Conservation (phyloP, 306 rosid species). For the Casuarina glauca region DNA sequence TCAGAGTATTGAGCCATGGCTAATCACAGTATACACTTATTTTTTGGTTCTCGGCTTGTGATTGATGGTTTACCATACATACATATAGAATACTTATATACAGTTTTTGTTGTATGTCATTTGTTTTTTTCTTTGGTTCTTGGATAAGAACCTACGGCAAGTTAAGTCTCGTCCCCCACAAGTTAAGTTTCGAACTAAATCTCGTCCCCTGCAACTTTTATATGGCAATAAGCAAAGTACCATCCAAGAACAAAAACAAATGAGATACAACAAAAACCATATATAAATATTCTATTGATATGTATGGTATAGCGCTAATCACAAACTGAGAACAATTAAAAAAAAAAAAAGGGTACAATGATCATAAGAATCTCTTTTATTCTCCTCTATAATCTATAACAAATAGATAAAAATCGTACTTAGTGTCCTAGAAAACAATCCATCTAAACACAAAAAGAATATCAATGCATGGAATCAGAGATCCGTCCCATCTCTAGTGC, state of each 20-base stretch:
- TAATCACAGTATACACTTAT: not conserved
- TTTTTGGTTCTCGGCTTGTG: not conserved
- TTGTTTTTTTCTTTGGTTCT: too few species aligned
- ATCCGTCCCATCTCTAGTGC: not conserved
- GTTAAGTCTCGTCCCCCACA: too few species aligned
- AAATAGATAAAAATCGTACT: conserved; percentile 14
- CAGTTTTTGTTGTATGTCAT: too few species aligned
- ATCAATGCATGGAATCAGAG: not conserved
- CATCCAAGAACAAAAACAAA: not conserved
- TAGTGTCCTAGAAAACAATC: not conserved
- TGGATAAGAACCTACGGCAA: too few species aligned
- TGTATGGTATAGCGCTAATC: not conserved
- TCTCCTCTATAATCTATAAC: conserved; percentile 20
- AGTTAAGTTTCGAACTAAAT: too few species aligned
- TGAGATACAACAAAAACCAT: too few species aligned
- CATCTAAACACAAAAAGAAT: not conserved
- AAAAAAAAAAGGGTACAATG: not conserved
- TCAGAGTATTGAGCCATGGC: too few species aligned
- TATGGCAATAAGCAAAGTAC: not conserved
- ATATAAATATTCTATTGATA: not conserved
- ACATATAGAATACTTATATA: not conserved
- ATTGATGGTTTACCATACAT: too few species aligned
- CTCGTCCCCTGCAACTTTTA: too few species aligned
- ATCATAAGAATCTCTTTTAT: conserved; percentile 17
- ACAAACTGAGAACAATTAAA: not conserved